phyloP scores from a whole-genome alignment of 768 basidiomycete genomes.

The Tubosaeta sp. region DNA sequence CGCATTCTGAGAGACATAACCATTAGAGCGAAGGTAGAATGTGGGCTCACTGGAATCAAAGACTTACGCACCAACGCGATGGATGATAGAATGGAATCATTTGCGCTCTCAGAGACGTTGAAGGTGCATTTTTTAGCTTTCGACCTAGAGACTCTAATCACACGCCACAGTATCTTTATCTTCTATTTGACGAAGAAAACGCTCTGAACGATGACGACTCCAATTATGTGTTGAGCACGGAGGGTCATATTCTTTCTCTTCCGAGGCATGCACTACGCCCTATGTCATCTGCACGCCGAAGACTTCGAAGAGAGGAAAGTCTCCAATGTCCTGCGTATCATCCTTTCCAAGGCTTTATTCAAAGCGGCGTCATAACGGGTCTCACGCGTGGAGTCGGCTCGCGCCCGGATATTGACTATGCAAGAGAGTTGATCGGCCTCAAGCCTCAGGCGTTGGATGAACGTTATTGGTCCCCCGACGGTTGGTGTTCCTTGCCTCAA shows the following conservation, averaged over 20 bases:
- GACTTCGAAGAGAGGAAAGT: conserved; percentile 57
- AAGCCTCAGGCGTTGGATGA: conserved; percentile 47
- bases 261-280: conserved; percentile 51
- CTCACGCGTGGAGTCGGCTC: conserved; percentile 66
- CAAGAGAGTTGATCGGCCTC: conserved; percentile 61
- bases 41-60: conserved; percentile 79
- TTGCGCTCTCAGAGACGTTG: conserved; percentile 88
- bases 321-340: conserved; percentile 74
- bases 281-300: conserved; percentile 54
- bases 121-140: conserved; percentile 49
- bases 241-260: conserved; percentile 84
- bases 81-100: conserved; percentile 97
- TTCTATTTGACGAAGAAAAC: conserved; percentile 87
- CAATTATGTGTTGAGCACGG: conserved; percentile 91
- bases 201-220: conserved; percentile 70
- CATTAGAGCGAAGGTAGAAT: conserved; percentile 72
- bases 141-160: conserved; percentile 1
- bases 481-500: conserved; percentile 72
- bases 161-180: conserved; percentile 72
- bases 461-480: conserved; percentile 58
- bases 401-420: conserved; percentile 77
- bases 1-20: conserved; percentile 74
- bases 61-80: conserved; percentile 74
- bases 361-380: conserved; percentile 36
- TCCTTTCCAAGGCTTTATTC: conserved; percentile 35